Evolutionary conservation across 768 basidiomycete genomes (phyloP), one percentile per base, ranked within the genome.

Genomic region (Coprinopsis cinerea): DNA sequence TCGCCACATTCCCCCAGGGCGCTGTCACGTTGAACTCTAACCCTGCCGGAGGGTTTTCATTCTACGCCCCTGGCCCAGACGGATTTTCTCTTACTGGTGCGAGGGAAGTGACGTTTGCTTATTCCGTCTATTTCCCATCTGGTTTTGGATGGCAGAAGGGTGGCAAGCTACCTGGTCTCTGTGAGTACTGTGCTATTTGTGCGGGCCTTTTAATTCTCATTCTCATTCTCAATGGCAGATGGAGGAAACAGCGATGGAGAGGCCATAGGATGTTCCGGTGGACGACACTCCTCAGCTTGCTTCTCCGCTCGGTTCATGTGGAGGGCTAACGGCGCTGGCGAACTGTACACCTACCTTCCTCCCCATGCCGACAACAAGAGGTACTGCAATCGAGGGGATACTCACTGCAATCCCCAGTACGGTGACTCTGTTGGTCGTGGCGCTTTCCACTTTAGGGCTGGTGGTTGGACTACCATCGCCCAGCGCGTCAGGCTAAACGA

Each of bases 161-260:
- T 3, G 92, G 92, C 4, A 93, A 95, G 65, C 62, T 94, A 3
- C 88, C 92, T 0, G 92, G 92, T 0, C 55, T 92, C 2, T 90
- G 81, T 56, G 84, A 57, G 83, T 70, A 6, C 18, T 35, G 5
- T 26, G 32, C 44, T 22, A 34, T 34, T n/a, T 9, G n/a, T 34
- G 9, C n/a, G 30, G 9, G 41, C 26, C 25, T 9, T 46, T 34
- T 27, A 37, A 17, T 3, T 22, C 23, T 34, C 23, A 44, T 20
- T 44, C 18, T 5, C 15, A 49, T 15, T 20, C 18, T 7, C 18
- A 32, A 11, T 26, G 5, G n/a, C 53, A 78, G 75, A 74, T 54
- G 81, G 79, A 37, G 82, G 82, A 4, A 64, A 78, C 53, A 59
- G 53, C 46, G 64, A 68, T 1, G 64, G 66, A 1, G 63, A 55